Base-by-base conservation (phyloP, 768 basidiomycete genomes). In the Trametes gibbosa region DNA sequence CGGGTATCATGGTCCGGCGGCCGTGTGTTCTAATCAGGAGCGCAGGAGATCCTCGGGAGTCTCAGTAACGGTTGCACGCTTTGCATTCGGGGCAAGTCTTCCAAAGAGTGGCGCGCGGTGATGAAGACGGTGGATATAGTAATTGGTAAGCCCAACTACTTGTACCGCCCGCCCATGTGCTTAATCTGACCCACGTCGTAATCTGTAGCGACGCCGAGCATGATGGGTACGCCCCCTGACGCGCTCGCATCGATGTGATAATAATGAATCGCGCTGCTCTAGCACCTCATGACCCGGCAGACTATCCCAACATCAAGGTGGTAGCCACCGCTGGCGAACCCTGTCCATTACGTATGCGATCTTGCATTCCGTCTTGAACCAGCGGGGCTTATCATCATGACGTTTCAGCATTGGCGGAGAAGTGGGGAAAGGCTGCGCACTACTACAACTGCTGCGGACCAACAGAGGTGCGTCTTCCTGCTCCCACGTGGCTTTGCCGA, bases 241-340 rank as follows among this genome's bases (percentile, higher is more conserved):
- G 46, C 34, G 9, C 46, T 35, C 17, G 1, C 14, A 25, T 2
- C n/a, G 12, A 47, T 10, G 27, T 17, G 37, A 23, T 27, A 24
- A 34, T 24, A 34, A 27, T 53, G 46, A 57, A 58, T 25, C 27
- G 47, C 48, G 46, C 40, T 17, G 32, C 58, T 23, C 48, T 58
- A 39, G 73, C 72, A 4, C 73, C 70, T 25, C 81, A 84, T 65
- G 70, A 79, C 56, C 82, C 82, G 3, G 67, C 65, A 3, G 79
- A 81, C 59, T 85, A 83, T 66, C 82, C 81, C 14, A 80, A 79
- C 58, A 77, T 85, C 61, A 79, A 80, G 64, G 72, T 71, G 12
- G 79, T 85, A 9, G 80, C 80, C 5, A 80, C 80, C 5, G 83
- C 81, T 12, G 83, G 83, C n/a, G 83, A 85, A 69, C 76, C 79